phyloP scores from a whole-genome alignment of 306 rosid species.

The Vigna angularis region DNA sequence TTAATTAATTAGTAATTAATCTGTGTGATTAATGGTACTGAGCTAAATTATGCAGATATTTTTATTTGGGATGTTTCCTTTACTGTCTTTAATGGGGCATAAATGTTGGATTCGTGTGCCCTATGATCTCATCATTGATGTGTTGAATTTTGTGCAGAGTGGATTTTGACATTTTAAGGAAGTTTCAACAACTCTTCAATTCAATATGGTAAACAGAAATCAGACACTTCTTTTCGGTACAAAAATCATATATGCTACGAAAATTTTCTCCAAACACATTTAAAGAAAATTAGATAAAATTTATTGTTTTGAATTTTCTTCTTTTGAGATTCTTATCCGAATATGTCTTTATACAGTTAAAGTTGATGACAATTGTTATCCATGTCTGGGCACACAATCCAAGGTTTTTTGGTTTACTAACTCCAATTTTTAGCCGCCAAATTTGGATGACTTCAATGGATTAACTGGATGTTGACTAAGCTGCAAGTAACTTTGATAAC shows the following conservation, averaged over 20 bases:
- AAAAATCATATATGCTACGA: neutral
- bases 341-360: too few relatives aligned
- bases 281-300: too few relatives aligned
- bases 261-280: too few relatives aligned
- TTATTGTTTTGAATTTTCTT: too few relatives aligned
- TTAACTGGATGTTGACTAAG: slow-evolving; percentile 35
- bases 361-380: neutral
- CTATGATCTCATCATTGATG: slow-evolving; percentile 7
- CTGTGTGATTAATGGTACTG: neutral
- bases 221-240: too few relatives aligned
- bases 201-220: neutral
- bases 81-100: neutral
- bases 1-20: neutral
- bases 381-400: neutral
- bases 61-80: slow-evolving; percentile 8
- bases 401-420: neutral
- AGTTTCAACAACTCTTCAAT: slow-evolving; percentile 3
- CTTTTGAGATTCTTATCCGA: too few relatives aligned
- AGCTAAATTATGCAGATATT: neutral
- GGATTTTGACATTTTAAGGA: slow-evolving; percentile 25
- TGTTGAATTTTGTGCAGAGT: slow-evolving; percentile 5
- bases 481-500: slow-evolving; percentile 18
- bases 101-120: neutral
- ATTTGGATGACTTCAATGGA: slow-evolving; percentile 13
- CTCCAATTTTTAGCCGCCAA: slow-evolving; percentile 30